Conservation (phyloP, 495 filamentous ascomycete species). For the Tricharina praecox region DNA sequence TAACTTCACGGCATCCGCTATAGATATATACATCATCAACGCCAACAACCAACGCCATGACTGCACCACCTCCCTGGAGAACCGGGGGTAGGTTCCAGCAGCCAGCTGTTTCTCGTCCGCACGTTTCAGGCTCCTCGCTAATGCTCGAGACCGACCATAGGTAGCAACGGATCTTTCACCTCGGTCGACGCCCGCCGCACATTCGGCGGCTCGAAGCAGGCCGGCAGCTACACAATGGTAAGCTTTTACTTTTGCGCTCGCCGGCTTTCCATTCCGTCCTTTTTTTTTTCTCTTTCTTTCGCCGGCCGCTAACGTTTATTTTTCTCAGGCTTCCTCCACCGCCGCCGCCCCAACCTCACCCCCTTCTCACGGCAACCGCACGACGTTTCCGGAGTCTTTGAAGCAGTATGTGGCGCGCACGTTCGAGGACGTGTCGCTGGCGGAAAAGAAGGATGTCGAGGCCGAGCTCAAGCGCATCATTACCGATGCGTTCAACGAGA, state of each 20-base stretch:
- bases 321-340: background rate
- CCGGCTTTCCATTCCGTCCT: too few species aligned
- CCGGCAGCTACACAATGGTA: background rate
- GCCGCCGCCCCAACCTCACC: too few species aligned
- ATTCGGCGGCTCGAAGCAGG: background rate
- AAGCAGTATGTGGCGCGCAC: slow-evolving; percentile 27
- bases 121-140: background rate
- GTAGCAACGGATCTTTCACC: background rate
- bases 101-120: background rate
- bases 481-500: slow-evolving; percentile 52
- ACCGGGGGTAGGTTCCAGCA: slow-evolving; percentile 1
- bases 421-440: slow-evolving; percentile 23
- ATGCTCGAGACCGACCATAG: background rate
- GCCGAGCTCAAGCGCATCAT: slow-evolving; percentile 73
- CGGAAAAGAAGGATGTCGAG: slow-evolving; percentile 48
- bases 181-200: slow-evolving; percentile 2
- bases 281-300: too few species aligned
- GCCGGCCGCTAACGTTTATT: background rate
- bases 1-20: too few species aligned
- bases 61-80: slow-evolving; percentile 5
- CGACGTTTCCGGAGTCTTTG: slow-evolving; percentile 25
- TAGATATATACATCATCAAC: too few species aligned
- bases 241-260: too few species aligned
- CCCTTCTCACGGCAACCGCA: too few species aligned
- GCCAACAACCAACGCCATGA: too few species aligned